Evolutionary conservation across 2,329 filamentous ascomycete species (phyloP).

Genomic region (Colletotrichum truncatum): DNA sequence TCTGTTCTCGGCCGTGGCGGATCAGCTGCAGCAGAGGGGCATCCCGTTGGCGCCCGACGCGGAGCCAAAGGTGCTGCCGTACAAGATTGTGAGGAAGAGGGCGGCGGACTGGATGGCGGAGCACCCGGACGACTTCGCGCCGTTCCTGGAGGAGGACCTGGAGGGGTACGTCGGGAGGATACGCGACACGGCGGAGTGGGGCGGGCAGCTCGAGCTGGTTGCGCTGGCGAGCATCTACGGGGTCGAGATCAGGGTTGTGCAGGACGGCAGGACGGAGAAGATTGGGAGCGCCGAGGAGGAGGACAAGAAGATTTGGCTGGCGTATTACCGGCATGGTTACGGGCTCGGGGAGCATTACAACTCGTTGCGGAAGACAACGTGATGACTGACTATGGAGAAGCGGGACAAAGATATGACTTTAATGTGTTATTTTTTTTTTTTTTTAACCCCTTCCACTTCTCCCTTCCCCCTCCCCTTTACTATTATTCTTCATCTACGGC

Average conservation of each 20-base stretch:
- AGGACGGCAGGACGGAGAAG: slow-evolving; percentile 82
- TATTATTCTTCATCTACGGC: no score
- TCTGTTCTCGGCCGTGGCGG: slow-evolving; percentile 89
- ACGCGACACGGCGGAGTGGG: slow-evolving; percentile 91
- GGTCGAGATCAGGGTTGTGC: slow-evolving; percentile 84
- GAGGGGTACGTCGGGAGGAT: slow-evolving; percentile 79
- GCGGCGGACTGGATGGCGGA: slow-evolving; percentile 81
- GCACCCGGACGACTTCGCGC: slow-evolving; percentile 82
- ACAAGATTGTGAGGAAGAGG: slow-evolving; percentile 73
- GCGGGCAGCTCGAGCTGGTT: slow-evolving; percentile 88
- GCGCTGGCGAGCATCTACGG: slow-evolving; percentile 85
- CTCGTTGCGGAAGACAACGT: slow-evolving; percentile 68
- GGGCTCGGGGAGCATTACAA: slow-evolving; percentile 98
- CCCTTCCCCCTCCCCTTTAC: no score
- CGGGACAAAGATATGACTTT: background rate
- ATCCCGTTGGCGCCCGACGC: slow-evolving; percentile 48
- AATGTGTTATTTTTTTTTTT: no score
- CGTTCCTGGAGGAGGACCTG: slow-evolving; percentile 86
- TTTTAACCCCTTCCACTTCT: no score
- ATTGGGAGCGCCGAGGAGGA: slow-evolving; percentile 66
- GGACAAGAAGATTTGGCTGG: slow-evolving; percentile 76
- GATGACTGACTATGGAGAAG: slow-evolving; percentile 41
- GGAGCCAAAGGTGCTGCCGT: slow-evolving; percentile 49
- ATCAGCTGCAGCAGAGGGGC: slow-evolving; percentile 72
- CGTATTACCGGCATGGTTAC: slow-evolving; percentile 94